Conservation (phyloP, 495 filamentous ascomycete species). For the Hypoxylon rickii region DNA sequence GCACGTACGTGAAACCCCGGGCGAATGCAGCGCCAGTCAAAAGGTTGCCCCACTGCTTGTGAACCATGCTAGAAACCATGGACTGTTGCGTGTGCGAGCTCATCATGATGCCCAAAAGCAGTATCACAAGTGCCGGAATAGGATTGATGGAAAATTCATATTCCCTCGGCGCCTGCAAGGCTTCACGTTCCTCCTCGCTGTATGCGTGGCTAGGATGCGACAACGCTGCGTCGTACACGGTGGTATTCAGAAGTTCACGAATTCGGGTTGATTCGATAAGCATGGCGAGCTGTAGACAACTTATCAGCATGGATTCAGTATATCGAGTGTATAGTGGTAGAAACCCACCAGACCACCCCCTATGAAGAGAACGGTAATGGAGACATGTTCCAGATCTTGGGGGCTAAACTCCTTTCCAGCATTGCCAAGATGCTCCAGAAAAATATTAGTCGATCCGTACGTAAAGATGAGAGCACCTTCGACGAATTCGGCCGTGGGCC, state of each 20-base stretch:
- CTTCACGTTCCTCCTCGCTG: conserved; percentile 51
- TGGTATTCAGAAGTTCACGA: conserved; percentile 71
- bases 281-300: conserved; percentile 74
- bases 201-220: conserved; percentile 39
- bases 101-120: conserved; percentile 93
- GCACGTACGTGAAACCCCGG: conserved; percentile 76
- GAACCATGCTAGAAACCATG: conserved; percentile 88
- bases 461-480: conserved; percentile 87
- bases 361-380: conserved; percentile 92
- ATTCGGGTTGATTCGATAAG: conserved; percentile 80
- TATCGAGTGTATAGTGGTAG: not conserved
- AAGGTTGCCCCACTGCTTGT: conserved; percentile 91
- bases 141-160: conserved; percentile 86
- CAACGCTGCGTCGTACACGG: conserved; percentile 50
- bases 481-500: conserved; percentile 84
- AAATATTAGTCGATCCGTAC: conserved; percentile 89
- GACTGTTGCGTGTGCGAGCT: conserved; percentile 84
- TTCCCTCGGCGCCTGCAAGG: conserved; percentile 63
- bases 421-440: conserved; percentile 82
- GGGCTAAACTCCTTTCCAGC: conserved; percentile 73
- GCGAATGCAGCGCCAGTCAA: conserved; percentile 81
- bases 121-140: conserved; percentile 81
- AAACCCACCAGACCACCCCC: conserved; percentile 83
- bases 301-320: conserved; percentile 12
- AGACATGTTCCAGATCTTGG: conserved; percentile 87